These are phyloP conservation scores for Xylariales sp. DNA, from an alignment of 2,329 filamentous ascomycete species.

Conservation along the genomic window DNA sequence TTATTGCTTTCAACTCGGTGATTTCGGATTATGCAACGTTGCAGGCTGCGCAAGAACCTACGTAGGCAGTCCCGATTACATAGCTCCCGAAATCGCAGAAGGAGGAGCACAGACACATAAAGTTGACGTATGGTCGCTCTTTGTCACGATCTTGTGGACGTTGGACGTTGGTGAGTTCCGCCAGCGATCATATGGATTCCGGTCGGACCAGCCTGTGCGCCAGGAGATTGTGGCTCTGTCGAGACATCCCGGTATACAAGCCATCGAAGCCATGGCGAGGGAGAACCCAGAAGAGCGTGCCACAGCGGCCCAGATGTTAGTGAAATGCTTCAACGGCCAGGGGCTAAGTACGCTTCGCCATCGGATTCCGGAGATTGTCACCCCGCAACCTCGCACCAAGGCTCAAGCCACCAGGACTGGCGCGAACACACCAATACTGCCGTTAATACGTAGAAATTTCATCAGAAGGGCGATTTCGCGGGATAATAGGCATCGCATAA, in stretches of 20 bases:
- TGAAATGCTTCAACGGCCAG: constrained; percentile 17
- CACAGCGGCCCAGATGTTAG: constrained; percentile 40
- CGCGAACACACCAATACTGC: too few relatives aligned
- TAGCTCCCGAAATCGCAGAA: background rate
- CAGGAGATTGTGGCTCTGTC: too few relatives aligned
- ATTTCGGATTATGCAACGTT: constrained; percentile 11
- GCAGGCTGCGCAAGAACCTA: background rate
- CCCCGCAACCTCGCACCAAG: too few relatives aligned
- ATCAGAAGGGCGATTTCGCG: too few relatives aligned
- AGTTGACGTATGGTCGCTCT: constrained; percentile 19
- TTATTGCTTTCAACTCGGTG: constrained; percentile 4
- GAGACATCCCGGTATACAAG: background rate
- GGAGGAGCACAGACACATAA: background rate
- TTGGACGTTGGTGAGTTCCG: background rate
- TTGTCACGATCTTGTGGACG: constrained; percentile 11
- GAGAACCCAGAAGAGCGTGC: constrained; percentile 20
- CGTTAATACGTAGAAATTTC: too few relatives aligned
- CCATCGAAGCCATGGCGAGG: constrained; percentile 20
- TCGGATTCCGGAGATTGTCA: background rate
- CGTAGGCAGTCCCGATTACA: background rate
- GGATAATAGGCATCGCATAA: too few relatives aligned
- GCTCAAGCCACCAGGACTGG: too few relatives aligned
- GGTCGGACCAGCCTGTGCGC: too few relatives aligned
- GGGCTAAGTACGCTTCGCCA: constrained; percentile 1
- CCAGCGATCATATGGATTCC: background rate